A percentile compares a stretch with the other conserved stretches of the same genome.
These are phyloP conservation scores for Erodium texanum DNA, from an alignment of 441 rosid genomes.

Conservation along the genomic window DNA sequence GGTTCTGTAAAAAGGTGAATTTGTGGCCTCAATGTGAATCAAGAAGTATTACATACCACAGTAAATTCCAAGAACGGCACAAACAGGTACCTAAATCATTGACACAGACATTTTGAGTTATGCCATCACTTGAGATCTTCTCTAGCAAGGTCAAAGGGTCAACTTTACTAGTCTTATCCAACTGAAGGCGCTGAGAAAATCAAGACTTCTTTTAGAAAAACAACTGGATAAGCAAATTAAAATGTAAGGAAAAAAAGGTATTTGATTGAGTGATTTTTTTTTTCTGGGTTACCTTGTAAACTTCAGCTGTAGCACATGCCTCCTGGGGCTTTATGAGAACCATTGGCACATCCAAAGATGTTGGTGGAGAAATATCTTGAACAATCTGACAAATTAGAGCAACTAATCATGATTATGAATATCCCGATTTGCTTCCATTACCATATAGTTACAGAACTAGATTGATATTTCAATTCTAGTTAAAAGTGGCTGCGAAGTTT, in stretches of 20 bases:
- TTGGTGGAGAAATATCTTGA: constrained; percentile 65
- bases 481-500: background rate
- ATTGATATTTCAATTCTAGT: background rate
- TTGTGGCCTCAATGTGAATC: background rate
- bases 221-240: background rate
- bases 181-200: constrained; percentile 44
- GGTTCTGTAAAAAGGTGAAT: constrained; percentile 40
- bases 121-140: constrained; percentile 59
- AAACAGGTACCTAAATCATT: constrained; percentile 71
- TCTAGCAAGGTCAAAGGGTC: constrained; percentile 68
- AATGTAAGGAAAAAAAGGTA: background rate
- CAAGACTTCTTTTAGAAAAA: constrained; percentile 11
- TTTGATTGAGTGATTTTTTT: background rate
- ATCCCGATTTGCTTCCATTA: background rate
- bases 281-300: constrained; percentile 57
- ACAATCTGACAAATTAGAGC: constrained; percentile 44
- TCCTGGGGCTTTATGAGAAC: constrained; percentile 80
- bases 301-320: constrained; percentile 90
- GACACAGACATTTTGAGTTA: constrained; percentile 76
- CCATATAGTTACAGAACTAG: background rate
- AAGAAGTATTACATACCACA: background rate
- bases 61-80: background rate
- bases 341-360: constrained; percentile 63
- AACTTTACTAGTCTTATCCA: constrained; percentile 58
- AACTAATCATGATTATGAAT: background rate